Evolutionary conservation across 768 basidiomycete genomes (phyloP).

Genomic region (Agaricus blazei): DNA sequence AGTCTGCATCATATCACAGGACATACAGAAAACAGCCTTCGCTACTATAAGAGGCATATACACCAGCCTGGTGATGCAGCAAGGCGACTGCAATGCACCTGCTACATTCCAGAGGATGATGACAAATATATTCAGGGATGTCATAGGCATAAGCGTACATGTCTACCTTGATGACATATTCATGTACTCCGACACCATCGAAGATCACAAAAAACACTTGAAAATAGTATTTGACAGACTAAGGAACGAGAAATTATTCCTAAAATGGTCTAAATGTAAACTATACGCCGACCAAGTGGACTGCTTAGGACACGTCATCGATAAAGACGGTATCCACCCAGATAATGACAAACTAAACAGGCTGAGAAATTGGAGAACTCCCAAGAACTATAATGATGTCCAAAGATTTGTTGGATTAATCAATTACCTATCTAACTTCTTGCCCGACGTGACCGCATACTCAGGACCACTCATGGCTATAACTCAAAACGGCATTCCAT

Average conservation of each 20-base stretch:
- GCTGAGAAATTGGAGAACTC: constrained; percentile 29
- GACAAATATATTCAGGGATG: constrained; percentile 24
- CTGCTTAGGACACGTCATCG: constrained; percentile 35
- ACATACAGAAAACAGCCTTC: constrained; percentile 18
- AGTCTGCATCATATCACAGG: constrained; percentile 19
- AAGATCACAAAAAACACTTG: constrained; percentile 28
- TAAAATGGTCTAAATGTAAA: constrained; percentile 24
- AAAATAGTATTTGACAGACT: constrained; percentile 22
- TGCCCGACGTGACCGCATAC: constrained; percentile 28
- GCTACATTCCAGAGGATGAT: constrained; percentile 26
- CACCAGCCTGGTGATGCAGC: constrained; percentile 23
- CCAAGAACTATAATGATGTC: constrained; percentile 27
- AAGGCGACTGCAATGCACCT: constrained; percentile 19
- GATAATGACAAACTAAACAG: constrained; percentile 29
- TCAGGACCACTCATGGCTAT: constrained; percentile 25
- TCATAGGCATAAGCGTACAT: constrained; percentile 25
- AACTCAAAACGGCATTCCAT: constrained; percentile 20
- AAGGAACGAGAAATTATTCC: constrained; percentile 19
- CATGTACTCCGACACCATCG: constrained; percentile 25
- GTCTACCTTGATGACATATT: constrained; percentile 24
- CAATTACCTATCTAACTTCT: constrained; percentile 30
- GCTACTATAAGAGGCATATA: constrained; percentile 26
- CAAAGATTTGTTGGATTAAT: constrained; percentile 35
- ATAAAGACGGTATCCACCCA: constrained; percentile 29
- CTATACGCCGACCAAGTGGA: constrained; percentile 24